phyloP scores from a whole-genome alignment of 169 alveolate genomes.

The Amoebophrya sp. region DNA sequence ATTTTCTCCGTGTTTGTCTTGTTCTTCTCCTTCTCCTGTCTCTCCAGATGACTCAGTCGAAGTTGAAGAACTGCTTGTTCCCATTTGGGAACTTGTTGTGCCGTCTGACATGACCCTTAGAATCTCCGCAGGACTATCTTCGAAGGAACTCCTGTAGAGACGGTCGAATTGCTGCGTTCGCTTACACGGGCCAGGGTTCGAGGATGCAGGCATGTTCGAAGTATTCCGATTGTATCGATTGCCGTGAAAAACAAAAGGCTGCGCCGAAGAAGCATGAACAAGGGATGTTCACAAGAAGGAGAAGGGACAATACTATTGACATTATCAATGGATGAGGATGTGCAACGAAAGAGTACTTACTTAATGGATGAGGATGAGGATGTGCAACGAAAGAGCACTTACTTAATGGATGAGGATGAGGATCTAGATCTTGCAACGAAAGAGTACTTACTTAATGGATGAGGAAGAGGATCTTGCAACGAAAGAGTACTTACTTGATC shows the following conservation, averaged over 20 bases:
- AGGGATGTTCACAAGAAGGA: neutral
- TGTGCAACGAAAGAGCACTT: neutral
- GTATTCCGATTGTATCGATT: neutral
- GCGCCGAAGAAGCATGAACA: neutral
- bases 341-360: neutral
- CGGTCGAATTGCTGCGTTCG: neutral
- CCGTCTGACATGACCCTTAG: neutral
- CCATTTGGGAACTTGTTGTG: neutral
- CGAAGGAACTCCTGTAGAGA: neutral
- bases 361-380: neutral
- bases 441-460: neutral
- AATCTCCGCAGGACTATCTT: neutral
- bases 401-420: neutral
- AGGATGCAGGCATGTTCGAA: neutral
- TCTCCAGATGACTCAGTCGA: neutral
- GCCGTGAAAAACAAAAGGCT: neutral
- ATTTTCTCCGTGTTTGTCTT: neutral
- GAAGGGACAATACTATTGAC: neutral
- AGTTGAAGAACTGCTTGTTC: neutral
- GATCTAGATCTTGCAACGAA: neutral
- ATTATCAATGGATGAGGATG: neutral
- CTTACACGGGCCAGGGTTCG: constrained; percentile 11
- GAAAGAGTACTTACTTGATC: neutral
- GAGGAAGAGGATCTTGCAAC: neutral
- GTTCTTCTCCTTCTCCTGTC: neutral